Percentiles rank a stretch among this genome's conserved stretches.
Evolutionary conservation across 2,329 filamentous ascomycete genomes (phyloP).

Genomic region (Aspergillus eucalypticola): DNA sequence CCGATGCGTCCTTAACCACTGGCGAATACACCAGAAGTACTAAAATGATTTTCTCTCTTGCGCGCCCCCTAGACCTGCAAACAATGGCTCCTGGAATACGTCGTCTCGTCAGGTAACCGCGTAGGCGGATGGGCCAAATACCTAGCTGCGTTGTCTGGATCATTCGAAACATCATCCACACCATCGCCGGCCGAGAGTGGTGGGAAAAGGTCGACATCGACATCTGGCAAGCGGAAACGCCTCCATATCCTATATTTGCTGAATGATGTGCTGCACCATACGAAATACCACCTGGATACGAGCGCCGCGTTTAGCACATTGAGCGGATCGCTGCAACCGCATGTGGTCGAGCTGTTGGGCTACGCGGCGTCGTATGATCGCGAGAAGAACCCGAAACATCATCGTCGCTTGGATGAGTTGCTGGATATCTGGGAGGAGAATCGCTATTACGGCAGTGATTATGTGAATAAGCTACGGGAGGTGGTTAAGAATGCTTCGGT

Average conservation of each 20-base stretch:
- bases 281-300: slow-evolving; percentile 52
- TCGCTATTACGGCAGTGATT: slow-evolving; percentile 58
- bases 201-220: slow-evolving; percentile 1
- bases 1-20: slow-evolving; percentile 33
- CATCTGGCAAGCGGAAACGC: slow-evolving; percentile 66
- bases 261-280: slow-evolving; percentile 75
- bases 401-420: slow-evolving; percentile 63
- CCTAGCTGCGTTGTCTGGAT: slow-evolving; percentile 67
- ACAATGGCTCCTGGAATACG: slow-evolving; percentile 75
- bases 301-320: slow-evolving; percentile 52
- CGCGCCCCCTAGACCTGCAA: slow-evolving; percentile 71
- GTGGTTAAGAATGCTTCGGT: slow-evolving; percentile 52
- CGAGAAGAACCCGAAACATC: slow-evolving; percentile 64
- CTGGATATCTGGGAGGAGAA: slow-evolving; percentile 71
- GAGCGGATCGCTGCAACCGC: slow-evolving; percentile 57
- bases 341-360: slow-evolving; percentile 63
- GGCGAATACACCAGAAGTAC: slow-evolving; percentile 29
- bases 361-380: slow-evolving; percentile 57
- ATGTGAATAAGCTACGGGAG: slow-evolving; percentile 61
- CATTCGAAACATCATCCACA: slow-evolving; percentile 45
- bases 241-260: slow-evolving; percentile 77
- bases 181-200: slow-evolving; percentile 26
- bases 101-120: slow-evolving; percentile 67
- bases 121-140: slow-evolving; percentile 72
- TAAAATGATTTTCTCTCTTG: slow-evolving; percentile 32